A percentile compares a stretch with the other conserved stretches of the same genome.
phyloP scores from a whole-genome alignment of 2,329 filamentous ascomycete genomes.

The Diplodia intermedia region DNA sequence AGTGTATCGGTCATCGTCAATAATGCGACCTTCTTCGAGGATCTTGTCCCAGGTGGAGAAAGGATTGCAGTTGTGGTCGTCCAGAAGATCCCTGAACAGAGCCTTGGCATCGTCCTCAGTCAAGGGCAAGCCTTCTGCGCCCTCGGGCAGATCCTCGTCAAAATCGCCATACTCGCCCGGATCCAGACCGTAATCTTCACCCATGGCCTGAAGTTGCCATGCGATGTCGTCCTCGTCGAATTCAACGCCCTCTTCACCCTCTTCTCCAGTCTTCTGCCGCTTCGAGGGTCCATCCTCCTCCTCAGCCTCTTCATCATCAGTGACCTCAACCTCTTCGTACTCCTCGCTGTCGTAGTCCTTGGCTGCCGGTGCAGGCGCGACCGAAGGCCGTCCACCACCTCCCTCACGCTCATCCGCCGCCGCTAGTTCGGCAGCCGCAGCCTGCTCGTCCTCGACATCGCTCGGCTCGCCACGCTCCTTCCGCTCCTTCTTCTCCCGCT shows the following conservation, averaged over 20 bases:
- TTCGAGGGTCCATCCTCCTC: slow-evolving; percentile 59
- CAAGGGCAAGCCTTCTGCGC: slow-evolving; percentile 71
- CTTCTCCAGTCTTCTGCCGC: slow-evolving; percentile 57
- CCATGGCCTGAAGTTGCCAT: slow-evolving; percentile 89
- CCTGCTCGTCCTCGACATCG: slow-evolving; percentile 43
- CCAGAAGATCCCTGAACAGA: slow-evolving; percentile 84
- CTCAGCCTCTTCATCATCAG: slow-evolving; percentile 59
- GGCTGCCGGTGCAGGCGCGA: slow-evolving; percentile 42
- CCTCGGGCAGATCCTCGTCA: slow-evolving; percentile 69
- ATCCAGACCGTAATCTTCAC: slow-evolving; percentile 79
- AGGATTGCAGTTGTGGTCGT: slow-evolving; percentile 82
- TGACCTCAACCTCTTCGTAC: slow-evolving; percentile 80
- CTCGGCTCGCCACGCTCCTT: slow-evolving; percentile 54
- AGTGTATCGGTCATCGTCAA: slow-evolving; percentile 88
- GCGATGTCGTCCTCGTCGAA: slow-evolving; percentile 96
- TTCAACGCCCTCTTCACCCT: slow-evolving; percentile 65
- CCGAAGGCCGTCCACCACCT: slow-evolving; percentile 37
- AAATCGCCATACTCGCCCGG: slow-evolving; percentile 80
- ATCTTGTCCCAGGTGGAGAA: slow-evolving; percentile 92
- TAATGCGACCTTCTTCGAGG: slow-evolving; percentile 78
- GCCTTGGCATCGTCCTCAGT: slow-evolving; percentile 77
- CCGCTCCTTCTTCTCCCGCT: slow-evolving; percentile 70
- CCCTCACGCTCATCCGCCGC: slow-evolving; percentile 38
- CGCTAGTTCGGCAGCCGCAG: slow-evolving; percentile 41
- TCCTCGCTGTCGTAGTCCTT: slow-evolving; percentile 67